Percentiles rank a stretch among this genome's conserved stretches.
These are phyloP conservation scores for Ceratobasidium sp. DNA, from an alignment of 1,284 basidiomycete genomes.

Conservation along the genomic window DNA sequence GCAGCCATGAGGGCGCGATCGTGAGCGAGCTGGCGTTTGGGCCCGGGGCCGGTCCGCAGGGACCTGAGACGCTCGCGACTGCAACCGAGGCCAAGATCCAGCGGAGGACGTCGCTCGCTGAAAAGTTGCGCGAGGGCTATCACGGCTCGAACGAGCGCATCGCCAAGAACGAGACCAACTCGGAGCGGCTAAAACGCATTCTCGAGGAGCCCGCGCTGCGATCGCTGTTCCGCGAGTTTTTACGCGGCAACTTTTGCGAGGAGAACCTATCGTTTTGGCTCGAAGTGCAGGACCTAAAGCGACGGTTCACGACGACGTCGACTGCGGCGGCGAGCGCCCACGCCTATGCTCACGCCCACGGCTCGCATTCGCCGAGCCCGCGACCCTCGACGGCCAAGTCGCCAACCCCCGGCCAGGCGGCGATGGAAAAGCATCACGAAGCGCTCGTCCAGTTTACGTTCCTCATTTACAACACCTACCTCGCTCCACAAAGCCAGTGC, in stretches of 20 bases:
- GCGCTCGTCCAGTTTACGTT: conserved; percentile 93
- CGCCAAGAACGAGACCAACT: conserved; percentile 79
- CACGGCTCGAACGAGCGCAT: conserved; percentile 56
- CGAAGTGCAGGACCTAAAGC: conserved; percentile 96
- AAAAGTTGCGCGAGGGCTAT: conserved; percentile 69
- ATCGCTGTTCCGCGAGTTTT: conserved; percentile 90
- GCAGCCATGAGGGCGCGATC: conserved; percentile 58
- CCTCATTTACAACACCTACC: conserved; percentile 92
- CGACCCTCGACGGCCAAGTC: conserved; percentile 39
- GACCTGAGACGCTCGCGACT: conserved; percentile 48
- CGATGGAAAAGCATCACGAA: conserved; percentile 98
- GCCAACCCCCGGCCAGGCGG: conserved; percentile 74
- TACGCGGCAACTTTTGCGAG: conserved; percentile 95
- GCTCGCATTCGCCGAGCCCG: conserved; percentile 48
- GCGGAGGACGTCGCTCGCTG: conserved; percentile 77
- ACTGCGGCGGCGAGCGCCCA: conserved; percentile 75
- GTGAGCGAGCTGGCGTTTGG: conserved; percentile 48
- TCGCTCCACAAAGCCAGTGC: conserved; percentile 92
- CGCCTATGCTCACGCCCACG: conserved; percentile 45
- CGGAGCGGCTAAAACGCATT: conserved; percentile 89
- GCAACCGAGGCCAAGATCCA: conserved; percentile 69
- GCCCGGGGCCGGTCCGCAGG: conserved; percentile 49
- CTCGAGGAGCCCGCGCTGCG: conserved; percentile 92
- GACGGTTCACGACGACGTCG: conserved; percentile 93
- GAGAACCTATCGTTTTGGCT: conserved; percentile 98